A percentile compares a stretch with the other conserved stretches of the same genome.
phyloP scores from a whole-genome alignment of 805 yeast genomes.

The Wickerhamiella nectarea region DNA sequence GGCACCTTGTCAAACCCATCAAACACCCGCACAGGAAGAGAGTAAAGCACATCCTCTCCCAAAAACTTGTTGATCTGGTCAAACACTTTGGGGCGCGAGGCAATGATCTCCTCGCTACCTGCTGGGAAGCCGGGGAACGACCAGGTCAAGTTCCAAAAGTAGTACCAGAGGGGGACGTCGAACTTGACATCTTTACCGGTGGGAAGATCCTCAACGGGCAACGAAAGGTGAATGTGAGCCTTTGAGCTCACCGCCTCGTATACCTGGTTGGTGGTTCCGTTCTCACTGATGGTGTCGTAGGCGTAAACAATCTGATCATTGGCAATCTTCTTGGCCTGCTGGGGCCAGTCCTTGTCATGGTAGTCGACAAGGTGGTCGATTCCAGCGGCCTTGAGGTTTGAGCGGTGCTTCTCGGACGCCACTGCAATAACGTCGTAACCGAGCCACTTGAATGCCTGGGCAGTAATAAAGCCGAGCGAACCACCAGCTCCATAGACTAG shows the following conservation, averaged over 20 bases:
- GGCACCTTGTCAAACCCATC: slow-evolving; percentile 18
- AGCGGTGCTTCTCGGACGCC: slow-evolving; percentile 37
- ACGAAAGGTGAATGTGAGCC: slow-evolving; percentile 1
- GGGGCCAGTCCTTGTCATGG: slow-evolving; percentile 32
- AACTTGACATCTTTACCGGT: slow-evolving; percentile 1
- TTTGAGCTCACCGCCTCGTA: slow-evolving; percentile 6
- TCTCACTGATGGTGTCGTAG: slow-evolving; percentile 19
- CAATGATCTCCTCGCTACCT: slow-evolving; percentile 5
- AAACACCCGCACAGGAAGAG: slow-evolving; percentile 15
- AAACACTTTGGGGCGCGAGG: slow-evolving; percentile 10
- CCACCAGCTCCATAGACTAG: slow-evolving; percentile 39
- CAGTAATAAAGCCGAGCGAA: slow-evolving; percentile 42
- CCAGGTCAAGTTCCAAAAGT: slow-evolving; percentile 9
- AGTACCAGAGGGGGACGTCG: slow-evolving; percentile 13
- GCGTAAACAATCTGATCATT: slow-evolving; percentile 18
- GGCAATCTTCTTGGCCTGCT: slow-evolving; percentile 28
- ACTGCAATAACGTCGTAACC: slow-evolving; percentile 37
- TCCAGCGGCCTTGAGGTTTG: slow-evolving; percentile 33
- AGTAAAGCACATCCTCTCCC: slow-evolving; percentile 9
- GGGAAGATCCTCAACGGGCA: background rate
- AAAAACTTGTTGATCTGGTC: slow-evolving; percentile 12
- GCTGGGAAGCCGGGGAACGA: slow-evolving; percentile 10
- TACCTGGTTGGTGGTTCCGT: slow-evolving; percentile 13
- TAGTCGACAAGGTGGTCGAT: slow-evolving; percentile 40
- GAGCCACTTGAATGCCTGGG: slow-evolving; percentile 44